Percentiles rank a stretch among this genome's conserved stretches.
These are phyloP conservation scores for Kappamyces sp. DNA, from an alignment of 192 early-diverging fungal species.

Conservation along the genomic window DNA sequence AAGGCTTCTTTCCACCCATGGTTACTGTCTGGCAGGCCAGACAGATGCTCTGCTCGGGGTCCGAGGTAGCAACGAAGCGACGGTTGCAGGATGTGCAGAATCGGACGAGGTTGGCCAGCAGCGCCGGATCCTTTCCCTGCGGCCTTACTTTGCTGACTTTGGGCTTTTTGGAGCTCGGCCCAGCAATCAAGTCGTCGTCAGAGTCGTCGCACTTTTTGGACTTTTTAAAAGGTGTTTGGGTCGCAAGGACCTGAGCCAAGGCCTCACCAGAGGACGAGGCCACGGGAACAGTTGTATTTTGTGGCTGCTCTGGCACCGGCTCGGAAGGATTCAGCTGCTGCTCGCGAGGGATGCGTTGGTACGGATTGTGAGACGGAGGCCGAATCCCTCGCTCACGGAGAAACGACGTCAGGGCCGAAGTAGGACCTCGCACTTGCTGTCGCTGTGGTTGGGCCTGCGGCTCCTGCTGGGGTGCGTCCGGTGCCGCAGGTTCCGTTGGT, in stretches of 20 bases:
- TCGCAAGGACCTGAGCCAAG: not conserved
- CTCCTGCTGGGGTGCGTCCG: too few species aligned
- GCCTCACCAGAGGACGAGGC: not conserved
- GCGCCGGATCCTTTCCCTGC: not conserved
- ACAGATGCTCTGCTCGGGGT: not conserved
- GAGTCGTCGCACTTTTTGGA: not conserved
- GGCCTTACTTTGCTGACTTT: not conserved
- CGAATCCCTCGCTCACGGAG: constrained; percentile 8
- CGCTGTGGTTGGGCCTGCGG: too few species aligned
- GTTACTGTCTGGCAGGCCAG: not conserved
- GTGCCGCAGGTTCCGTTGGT: too few species aligned
- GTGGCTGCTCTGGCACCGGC: not conserved
- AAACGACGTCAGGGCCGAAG: constrained; percentile 6
- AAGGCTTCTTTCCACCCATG: not conserved
- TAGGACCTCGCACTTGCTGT: constrained; percentile 8
- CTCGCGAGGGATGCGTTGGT: constrained; percentile 1
- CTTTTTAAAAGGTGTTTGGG: not conserved
- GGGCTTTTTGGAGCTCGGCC: not conserved
- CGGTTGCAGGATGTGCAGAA: not conserved
- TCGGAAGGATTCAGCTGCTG: not conserved
- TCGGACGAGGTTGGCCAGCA: not conserved
- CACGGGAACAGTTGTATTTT: not conserved
- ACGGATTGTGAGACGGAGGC: not conserved
- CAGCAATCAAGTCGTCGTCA: not conserved
- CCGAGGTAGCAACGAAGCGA: not conserved